Evolutionary conservation across 2,329 filamentous ascomycete genomes (phyloP).

Genomic region (Xylogone sp.): DNA sequence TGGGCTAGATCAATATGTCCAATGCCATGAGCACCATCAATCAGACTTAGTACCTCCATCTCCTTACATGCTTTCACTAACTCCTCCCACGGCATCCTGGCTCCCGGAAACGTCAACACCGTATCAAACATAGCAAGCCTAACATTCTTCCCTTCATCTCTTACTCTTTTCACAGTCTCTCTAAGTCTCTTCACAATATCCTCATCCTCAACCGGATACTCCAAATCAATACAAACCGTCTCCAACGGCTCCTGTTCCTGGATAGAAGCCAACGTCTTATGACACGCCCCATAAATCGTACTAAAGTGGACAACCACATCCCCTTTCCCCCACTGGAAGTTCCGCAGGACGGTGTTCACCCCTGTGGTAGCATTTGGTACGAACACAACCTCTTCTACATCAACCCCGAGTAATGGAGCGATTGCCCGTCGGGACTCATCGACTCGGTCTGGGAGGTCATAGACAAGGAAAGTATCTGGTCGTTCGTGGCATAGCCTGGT

Average conservation of each 20-base stretch:
- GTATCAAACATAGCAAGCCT: constrained; percentile 78
- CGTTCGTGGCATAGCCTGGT: constrained; percentile 63
- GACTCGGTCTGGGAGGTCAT: constrained; percentile 58
- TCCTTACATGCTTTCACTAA: constrained; percentile 61
- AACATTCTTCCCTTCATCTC: constrained; percentile 54
- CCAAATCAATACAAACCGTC: constrained; percentile 45
- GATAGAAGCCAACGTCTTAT: constrained; percentile 69
- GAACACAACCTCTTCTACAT: constrained; percentile 65
- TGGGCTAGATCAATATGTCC: constrained; percentile 70
- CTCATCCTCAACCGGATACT: constrained; percentile 67
- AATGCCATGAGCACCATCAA: constrained; percentile 82
- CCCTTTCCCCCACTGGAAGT: constrained; percentile 56
- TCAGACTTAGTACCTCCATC: constrained; percentile 63
- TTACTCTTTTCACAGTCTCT: constrained; percentile 47
- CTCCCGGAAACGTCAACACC: constrained; percentile 72
- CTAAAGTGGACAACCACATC: constrained; percentile 77
- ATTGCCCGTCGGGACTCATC: constrained; percentile 61
- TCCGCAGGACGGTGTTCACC: constrained; percentile 73
- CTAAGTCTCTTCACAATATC: constrained; percentile 60
- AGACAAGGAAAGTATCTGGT: constrained; percentile 74
- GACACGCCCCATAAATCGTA: constrained; percentile 75
- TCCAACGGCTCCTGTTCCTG: constrained; percentile 11
- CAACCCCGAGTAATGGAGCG: constrained; percentile 61
- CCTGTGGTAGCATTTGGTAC: constrained; percentile 77
- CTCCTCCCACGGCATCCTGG: constrained; percentile 72